phyloP scores from a whole-genome alignment of 176 grass and related monocot genomes.

The Aegilops umbellulata region DNA sequence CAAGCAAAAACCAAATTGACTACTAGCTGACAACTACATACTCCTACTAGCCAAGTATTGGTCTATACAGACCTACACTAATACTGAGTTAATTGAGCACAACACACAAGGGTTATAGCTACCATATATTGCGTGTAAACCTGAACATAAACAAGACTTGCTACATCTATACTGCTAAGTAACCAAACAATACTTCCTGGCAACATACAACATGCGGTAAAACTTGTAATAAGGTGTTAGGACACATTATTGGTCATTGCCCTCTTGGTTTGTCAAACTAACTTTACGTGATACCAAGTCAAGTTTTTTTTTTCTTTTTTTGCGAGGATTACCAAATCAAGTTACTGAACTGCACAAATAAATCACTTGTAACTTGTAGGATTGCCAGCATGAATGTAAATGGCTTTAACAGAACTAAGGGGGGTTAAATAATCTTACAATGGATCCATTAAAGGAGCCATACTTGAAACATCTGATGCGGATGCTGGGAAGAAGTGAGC shows the following conservation, averaged over 20 bases:
- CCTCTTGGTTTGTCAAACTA: background rate
- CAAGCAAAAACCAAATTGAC: too few relatives aligned
- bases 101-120: too few relatives aligned
- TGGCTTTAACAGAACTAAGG: background rate
- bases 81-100: too few relatives aligned
- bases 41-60: too few relatives aligned
- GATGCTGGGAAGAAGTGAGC: conserved; percentile 94
- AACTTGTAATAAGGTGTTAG: background rate
- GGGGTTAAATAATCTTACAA: conserved; percentile 63
- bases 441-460: conserved; percentile 87
- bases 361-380: conserved; percentile 18
- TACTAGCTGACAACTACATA: too few relatives aligned
- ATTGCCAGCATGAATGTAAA: conserved; percentile 11
- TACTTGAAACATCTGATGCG: conserved; percentile 76
- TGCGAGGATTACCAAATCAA: conserved; percentile 10
- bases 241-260: background rate
- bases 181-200: background rate
- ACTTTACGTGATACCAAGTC: conserved; percentile 4
- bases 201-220: background rate
- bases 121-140: background rate
- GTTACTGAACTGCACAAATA: conserved; percentile 11
- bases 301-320: background rate
- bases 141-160: background rate
- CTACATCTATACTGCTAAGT: background rate
- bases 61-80: too few relatives aligned